These are phyloP conservation scores for Clitopilus passeckerianus DNA, from an alignment of 768 basidiomycete species.

Conservation along the genomic window DNA sequence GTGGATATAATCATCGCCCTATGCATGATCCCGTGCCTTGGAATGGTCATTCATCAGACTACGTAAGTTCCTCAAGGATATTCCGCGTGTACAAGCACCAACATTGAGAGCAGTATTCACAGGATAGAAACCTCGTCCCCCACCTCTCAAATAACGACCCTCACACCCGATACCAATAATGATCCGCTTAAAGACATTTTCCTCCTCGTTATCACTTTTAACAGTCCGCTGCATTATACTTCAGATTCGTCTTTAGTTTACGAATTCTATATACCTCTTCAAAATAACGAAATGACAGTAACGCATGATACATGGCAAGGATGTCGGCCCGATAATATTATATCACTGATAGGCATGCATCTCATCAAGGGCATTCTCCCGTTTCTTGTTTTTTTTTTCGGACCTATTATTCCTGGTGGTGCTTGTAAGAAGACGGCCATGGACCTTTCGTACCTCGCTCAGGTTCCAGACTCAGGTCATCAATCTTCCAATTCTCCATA, in stretches of 20 bases:
- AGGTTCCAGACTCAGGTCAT: not conserved
- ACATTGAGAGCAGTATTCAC: conserved; percentile 21
- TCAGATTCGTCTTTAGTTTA: not conserved
- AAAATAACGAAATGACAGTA: not conserved
- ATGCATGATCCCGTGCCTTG: conserved; percentile 46
- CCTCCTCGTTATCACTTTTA: not conserved
- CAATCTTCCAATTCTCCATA: not conserved
- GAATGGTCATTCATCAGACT: conserved; percentile 59
- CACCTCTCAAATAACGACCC: conserved; percentile 31
- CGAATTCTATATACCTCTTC: conserved; percentile 1
- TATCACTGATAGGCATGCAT: not conserved
- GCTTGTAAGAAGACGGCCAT: not conserved
- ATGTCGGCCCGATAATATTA: not conserved
- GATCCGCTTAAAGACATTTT: not conserved
- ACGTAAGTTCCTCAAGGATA: conserved; percentile 38
- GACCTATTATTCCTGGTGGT: not conserved
- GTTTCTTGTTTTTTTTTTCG: not conserved
- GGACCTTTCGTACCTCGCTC: not conserved
- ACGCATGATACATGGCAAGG: not conserved
- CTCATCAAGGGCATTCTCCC: not conserved
- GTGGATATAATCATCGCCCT: conserved; percentile 37
- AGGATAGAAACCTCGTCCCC: conserved; percentile 21
- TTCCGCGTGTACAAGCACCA: not conserved
- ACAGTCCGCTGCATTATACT: not conserved
- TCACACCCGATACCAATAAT: conserved; percentile 40